phyloP scores from a whole-genome alignment of 176 grass and related monocot genomes.

The Paspalum vaginatum region DNA sequence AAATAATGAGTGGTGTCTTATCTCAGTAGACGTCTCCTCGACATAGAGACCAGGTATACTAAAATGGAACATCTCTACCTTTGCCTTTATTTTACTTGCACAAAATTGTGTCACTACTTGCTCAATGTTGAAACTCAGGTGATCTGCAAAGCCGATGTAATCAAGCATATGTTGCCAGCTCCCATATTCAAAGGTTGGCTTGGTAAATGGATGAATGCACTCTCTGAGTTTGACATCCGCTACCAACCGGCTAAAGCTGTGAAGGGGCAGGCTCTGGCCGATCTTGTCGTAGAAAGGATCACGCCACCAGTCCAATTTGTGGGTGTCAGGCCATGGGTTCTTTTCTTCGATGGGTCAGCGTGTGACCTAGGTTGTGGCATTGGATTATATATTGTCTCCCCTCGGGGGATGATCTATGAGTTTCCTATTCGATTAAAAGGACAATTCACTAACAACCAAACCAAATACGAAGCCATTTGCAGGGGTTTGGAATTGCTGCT shows the following conservation, averaged over 20 bases:
- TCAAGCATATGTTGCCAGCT: background rate
- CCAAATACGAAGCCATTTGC: too few species aligned
- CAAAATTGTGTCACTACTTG: background rate
- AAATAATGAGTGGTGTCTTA: background rate
- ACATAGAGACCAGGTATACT: background rate
- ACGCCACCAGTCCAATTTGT: too few species aligned
- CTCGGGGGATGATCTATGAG: too few species aligned
- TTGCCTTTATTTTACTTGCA: background rate
- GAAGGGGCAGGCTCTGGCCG: background rate
- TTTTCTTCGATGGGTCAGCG: too few species aligned
- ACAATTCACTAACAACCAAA: too few species aligned
- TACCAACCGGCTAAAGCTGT: background rate
- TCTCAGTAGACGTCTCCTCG: background rate
- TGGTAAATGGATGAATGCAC: background rate
- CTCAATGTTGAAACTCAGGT: background rate
- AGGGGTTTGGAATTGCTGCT: too few species aligned
- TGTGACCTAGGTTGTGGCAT: too few species aligned
- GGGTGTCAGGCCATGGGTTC: too few species aligned
- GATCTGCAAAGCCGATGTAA: background rate
- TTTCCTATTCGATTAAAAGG: too few species aligned
- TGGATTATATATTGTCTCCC: too few species aligned
- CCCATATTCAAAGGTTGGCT: background rate
- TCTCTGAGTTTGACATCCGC: background rate
- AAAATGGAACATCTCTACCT: background rate
- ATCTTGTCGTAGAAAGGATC: too few species aligned